Conservation (phyloP, 2,329 filamentous ascomycete species). For the Neocatenulostroma microsporum region DNA sequence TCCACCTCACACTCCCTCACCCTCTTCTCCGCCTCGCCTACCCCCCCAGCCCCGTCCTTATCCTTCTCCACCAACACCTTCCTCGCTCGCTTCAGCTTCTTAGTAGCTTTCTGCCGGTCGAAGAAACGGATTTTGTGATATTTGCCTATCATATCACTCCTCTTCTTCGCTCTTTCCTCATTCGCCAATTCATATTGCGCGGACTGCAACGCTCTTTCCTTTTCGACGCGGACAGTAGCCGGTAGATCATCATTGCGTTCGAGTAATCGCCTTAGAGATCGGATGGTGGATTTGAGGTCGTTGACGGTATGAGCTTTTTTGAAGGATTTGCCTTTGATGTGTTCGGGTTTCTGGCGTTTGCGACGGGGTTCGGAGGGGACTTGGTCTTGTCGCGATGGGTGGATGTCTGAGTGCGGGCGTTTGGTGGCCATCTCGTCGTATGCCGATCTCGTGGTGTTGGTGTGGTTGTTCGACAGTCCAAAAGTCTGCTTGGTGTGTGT, state of each 20-base stretch:
- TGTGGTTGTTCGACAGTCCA: too few relatives aligned
- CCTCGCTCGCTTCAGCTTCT: slow-evolving; percentile 57
- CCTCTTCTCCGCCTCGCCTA: slow-evolving; percentile 11
- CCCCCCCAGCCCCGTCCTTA: slow-evolving; percentile 35
- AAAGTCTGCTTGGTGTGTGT: too few relatives aligned
- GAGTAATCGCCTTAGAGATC: slow-evolving; percentile 61
- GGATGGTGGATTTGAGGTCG: slow-evolving; percentile 62
- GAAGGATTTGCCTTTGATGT: slow-evolving; percentile 20
- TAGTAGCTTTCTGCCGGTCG: slow-evolving; percentile 67
- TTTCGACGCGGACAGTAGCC: slow-evolving; percentile 58
- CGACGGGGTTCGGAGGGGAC: slow-evolving; percentile 11
- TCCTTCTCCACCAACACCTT: slow-evolving; percentile 49
- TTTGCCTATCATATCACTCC: slow-evolving; percentile 63
- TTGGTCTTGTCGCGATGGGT: slow-evolving; percentile 20
- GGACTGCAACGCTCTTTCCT: slow-evolving; percentile 63
- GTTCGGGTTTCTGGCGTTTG: slow-evolving; percentile 20
- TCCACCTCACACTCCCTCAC: slow-evolving; percentile 55
- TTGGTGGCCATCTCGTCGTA: slow-evolving; percentile 26
- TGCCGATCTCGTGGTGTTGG: too few relatives aligned
- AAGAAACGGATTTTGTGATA: slow-evolving; percentile 84
- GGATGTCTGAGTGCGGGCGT: slow-evolving; percentile 15
- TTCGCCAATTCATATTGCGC: slow-evolving; percentile 57
- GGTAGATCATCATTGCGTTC: slow-evolving; percentile 47
- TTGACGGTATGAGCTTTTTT: slow-evolving; percentile 39
- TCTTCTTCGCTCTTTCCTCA: slow-evolving; percentile 53